phyloP scores from a whole-genome alignment of 1,284 basidiomycete species.

The Ustilago lituana region DNA sequence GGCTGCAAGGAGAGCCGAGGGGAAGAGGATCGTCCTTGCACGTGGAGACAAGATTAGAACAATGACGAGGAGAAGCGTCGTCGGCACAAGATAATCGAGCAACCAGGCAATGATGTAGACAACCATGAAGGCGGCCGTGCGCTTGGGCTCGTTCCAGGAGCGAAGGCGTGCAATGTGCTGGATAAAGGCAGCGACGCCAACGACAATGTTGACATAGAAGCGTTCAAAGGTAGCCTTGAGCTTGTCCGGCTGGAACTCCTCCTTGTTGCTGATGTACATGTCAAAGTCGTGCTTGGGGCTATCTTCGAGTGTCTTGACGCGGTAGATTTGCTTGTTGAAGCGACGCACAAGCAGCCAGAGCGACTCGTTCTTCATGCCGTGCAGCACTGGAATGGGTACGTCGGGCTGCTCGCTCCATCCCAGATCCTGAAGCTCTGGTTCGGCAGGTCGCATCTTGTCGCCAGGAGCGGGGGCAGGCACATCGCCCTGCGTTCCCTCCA shows the following conservation, averaged over 20 bases:
- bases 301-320: conserved; percentile 66
- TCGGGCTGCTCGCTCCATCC: conserved; percentile 59
- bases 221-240: conserved; percentile 72
- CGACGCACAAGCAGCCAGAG: conserved; percentile 69
- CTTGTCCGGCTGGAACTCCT: conserved; percentile 71
- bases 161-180: conserved; percentile 71
- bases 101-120: conserved; percentile 46
- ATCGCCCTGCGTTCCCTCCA: conserved; percentile 24
- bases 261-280: conserved; percentile 69
- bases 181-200: conserved; percentile 69
- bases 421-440: conserved; percentile 55
- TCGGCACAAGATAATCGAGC: conserved; percentile 35
- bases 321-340: conserved; percentile 70
- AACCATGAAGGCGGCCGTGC: conserved; percentile 69
- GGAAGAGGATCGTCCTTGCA: conserved; percentile 71
- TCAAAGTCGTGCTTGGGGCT: conserved; percentile 67
- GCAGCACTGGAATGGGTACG: conserved; percentile 56
- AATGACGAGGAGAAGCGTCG: conserved; percentile 66
- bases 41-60: conserved; percentile 70
- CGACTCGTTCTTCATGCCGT: conserved; percentile 69
- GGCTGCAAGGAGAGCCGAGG: conserved; percentile 70
- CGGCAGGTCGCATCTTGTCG: conserved; percentile 45
- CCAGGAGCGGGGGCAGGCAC: conserved; percentile 44
- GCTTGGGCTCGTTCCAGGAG: conserved; percentile 71
- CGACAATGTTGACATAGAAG: conserved; percentile 70